phyloP scores from a whole-genome alignment of 495 filamentous ascomycete species.

The Terfezia claveryi region DNA sequence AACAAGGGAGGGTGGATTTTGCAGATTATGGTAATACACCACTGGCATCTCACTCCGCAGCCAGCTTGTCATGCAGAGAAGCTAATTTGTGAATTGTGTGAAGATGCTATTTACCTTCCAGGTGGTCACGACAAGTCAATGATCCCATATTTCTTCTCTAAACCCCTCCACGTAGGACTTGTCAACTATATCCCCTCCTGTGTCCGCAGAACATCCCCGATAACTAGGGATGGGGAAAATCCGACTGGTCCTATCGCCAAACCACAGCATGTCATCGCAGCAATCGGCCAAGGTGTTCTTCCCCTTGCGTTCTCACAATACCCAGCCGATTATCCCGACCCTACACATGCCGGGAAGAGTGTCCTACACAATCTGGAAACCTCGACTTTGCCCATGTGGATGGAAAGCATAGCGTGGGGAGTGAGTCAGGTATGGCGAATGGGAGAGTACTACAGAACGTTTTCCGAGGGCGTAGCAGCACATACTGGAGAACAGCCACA shows the following conservation, averaged over 20 bases:
- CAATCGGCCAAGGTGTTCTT: conserved; percentile 12
- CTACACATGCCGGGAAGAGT: neutral
- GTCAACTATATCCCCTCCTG: neutral
- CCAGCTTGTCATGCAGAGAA: too few species aligned
- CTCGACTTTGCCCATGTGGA: conserved; percentile 12
- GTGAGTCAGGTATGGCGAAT: conserved; percentile 11
- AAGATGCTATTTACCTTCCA: conserved; percentile 6
- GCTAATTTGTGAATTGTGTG: neutral
- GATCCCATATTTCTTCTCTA: conserved; percentile 11
- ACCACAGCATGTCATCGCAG: conserved; percentile 8
- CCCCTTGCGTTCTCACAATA: conserved; percentile 4
- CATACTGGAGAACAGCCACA: neutral
- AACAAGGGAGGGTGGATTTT: conserved; percentile 4
- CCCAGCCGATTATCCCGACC: neutral
- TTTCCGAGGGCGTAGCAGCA: neutral
- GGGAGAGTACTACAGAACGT: conserved; percentile 12
- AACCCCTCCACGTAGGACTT: conserved; percentile 4
- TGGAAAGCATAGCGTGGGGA: conserved; percentile 11
- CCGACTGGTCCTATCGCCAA: neutral
- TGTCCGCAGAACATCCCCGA: neutral
- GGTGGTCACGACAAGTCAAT: conserved; percentile 14
- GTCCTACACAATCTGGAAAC: conserved; percentile 10
- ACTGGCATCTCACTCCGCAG: neutral
- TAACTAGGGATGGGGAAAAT: neutral
- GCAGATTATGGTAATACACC: conserved; percentile 5